Percentiles rank a stretch among this genome's conserved stretches.
Evolutionary conservation across 2,329 filamentous ascomycete species (phyloP).

Genomic region (Malbranchea zuffiana): DNA sequence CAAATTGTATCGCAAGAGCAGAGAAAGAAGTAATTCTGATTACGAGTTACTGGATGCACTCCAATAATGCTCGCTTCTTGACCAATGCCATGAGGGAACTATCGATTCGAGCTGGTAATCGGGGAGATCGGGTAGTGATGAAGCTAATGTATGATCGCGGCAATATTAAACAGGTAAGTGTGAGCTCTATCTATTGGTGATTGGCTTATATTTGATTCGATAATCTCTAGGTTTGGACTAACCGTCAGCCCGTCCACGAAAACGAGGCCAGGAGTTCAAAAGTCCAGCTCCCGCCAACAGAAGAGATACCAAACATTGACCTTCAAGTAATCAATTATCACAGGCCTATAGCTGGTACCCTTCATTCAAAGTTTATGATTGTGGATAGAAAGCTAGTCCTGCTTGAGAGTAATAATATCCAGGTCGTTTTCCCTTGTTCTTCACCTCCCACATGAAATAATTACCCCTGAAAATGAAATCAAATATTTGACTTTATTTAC

Average conservation of each 20-base stretch:
- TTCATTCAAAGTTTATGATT: slow-evolving; percentile 68
- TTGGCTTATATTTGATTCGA: background rate
- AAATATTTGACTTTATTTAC: no score
- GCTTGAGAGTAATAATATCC: slow-evolving; percentile 68
- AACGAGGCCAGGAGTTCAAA: slow-evolving; percentile 48
- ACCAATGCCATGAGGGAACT: slow-evolving; percentile 60
- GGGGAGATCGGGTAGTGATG: slow-evolving; percentile 50
- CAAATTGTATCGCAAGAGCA: slow-evolving; percentile 63
- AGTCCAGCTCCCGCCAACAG: slow-evolving; percentile 49
- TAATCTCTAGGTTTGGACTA: slow-evolving; percentile 41
- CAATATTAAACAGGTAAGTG: slow-evolving; percentile 46
- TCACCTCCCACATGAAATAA: background rate
- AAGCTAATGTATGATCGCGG: slow-evolving; percentile 69
- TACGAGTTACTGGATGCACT: slow-evolving; percentile 66
- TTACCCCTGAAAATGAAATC: no score
- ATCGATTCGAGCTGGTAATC: slow-evolving; percentile 50
- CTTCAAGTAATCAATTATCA: slow-evolving; percentile 66
- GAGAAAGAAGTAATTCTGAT: slow-evolving; percentile 62
- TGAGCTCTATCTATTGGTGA: background rate
- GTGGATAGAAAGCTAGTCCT: slow-evolving; percentile 61
- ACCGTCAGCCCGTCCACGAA: slow-evolving; percentile 50
- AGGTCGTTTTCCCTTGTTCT: slow-evolving; percentile 18
- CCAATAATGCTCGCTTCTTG: slow-evolving; percentile 55
- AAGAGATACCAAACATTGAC: slow-evolving; percentile 61
- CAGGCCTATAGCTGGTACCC: slow-evolving; percentile 57